Conservation (phyloP, 441 rosid genomes). For the Monsonia emarginata region DNA sequence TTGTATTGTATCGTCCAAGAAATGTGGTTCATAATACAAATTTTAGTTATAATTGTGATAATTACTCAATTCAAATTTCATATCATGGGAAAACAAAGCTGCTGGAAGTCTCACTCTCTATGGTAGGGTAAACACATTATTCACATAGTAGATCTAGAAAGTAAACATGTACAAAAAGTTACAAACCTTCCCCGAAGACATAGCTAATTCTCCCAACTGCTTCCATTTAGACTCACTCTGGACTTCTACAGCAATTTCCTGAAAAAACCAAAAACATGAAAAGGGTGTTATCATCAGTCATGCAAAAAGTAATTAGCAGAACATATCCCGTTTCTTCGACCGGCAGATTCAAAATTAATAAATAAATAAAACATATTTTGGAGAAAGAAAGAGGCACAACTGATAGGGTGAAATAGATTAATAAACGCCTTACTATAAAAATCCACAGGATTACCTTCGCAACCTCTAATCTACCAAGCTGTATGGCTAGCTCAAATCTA, state of each 20-base stretch:
- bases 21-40: background rate
- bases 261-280: constrained; percentile 16
- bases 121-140: no score
- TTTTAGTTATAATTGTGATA: no score
- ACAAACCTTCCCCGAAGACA: constrained; percentile 85
- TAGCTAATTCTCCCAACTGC: constrained; percentile 89
- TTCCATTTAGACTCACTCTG: constrained; percentile 92
- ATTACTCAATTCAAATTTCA: no score
- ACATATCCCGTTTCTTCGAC: background rate
- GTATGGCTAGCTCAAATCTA: constrained; percentile 89
- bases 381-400: background rate
- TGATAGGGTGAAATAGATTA: background rate
- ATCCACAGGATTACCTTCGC: constrained; percentile 94
- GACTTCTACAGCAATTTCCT: constrained; percentile 78
- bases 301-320: background rate
- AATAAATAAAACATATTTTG: background rate
- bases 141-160: constrained; percentile 9
- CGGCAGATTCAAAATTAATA: background rate
- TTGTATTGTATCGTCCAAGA: background rate
- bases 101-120: background rate
- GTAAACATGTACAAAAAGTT: background rate
- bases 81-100: background rate
- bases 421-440: background rate
- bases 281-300: background rate
- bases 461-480: constrained; percentile 77